Evolutionary conservation across 1,284 basidiomycete species (phyloP), one percentile per base, ranked within the genome.

Genomic region (Pseudozyma tsukubaensis): DNA sequence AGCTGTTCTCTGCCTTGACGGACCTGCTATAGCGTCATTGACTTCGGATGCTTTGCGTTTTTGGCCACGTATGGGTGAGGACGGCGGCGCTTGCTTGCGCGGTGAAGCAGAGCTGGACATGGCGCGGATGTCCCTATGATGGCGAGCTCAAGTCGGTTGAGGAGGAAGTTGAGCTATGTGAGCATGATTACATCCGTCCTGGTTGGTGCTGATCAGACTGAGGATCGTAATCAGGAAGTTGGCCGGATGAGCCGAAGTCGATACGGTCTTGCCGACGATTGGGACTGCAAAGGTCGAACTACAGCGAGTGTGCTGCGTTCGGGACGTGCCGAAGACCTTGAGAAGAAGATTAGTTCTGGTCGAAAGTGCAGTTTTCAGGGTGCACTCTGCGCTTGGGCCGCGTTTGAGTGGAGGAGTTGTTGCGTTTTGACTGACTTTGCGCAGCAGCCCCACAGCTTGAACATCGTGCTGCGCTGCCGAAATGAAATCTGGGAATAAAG

Each of bases 91-190:
- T 3, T 50, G 54, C 37, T 58, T 63, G 48, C 56, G 59, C 10
- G 60, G 52, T 6, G 60, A 54, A 13, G 42, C 48, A 29, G 61
- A 14, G 1, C 57, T 16, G 35, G 61, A 60, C 67, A 70, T 71
- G 32, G 4, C 40, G 50, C 6, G 6, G 18, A 1, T n/a, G 16
- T 16, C 6, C 11, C 16, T 34, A 10, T 16, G 14, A 34, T 48
- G 9, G 12, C 24, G 12, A n/a, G 47, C 6, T 35, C 16, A 32
- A 24, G 21, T 19, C 11, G 24, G 3, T 24, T 39, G 13, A 48
- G 29, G 24, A 32, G 21, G 4, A 24, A 19, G 21, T 9, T 11
- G 21, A 14, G 21, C 24, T 34, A 48, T 16, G 47, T 18, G n/a
- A 9, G n/a, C 48, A 55, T 59, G 63, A 16, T 52, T 14, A 52